These are phyloP conservation scores for Penicillium verhagenii DNA, from an alignment of 495 filamentous ascomycete genomes.

Conservation along the genomic window DNA sequence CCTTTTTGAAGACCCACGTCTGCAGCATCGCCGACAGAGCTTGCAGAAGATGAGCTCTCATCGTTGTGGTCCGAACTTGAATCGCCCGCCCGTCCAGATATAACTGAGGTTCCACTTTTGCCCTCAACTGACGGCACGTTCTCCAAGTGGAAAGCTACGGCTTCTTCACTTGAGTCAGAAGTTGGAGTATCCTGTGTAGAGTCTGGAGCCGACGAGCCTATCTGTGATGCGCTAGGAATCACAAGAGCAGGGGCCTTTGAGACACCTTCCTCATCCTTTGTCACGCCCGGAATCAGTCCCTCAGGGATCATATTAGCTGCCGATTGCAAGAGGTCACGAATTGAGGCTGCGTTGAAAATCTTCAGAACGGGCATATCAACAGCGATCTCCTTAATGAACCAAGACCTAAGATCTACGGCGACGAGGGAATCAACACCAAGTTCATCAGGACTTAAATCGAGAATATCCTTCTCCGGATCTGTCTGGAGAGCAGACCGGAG, in stretches of 20 bases:
- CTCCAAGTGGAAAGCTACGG: slow-evolving; percentile 5
- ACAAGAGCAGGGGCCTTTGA: background rate
- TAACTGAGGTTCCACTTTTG: slow-evolving; percentile 8
- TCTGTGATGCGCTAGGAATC: background rate
- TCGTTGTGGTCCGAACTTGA: slow-evolving; percentile 17
- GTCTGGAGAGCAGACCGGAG: slow-evolving; percentile 12
- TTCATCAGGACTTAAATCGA: slow-evolving; percentile 34
- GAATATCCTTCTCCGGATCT: slow-evolving; percentile 6
- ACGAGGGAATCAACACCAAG: slow-evolving; percentile 54
- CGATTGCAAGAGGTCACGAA: slow-evolving; percentile 17
- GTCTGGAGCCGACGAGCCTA: background rate
- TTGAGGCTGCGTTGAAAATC: slow-evolving; percentile 34
- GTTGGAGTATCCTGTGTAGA: background rate
- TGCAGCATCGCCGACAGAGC: background rate
- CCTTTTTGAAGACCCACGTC: background rate
- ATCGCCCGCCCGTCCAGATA: slow-evolving; percentile 11
- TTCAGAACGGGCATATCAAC: slow-evolving; percentile 48
- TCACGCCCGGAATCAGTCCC: slow-evolving; percentile 12
- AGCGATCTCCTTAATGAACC: slow-evolving; percentile 46
- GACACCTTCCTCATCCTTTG: background rate
- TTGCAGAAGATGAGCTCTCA: slow-evolving; percentile 7
- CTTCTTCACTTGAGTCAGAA: background rate
- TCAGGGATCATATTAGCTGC: slow-evolving; percentile 10
- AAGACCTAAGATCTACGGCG: slow-evolving; percentile 59
- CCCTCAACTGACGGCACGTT: background rate